Evolutionary conservation across 495 filamentous ascomycete species (phyloP), one percentile per base, ranked within the genome.

Genomic region (Penicillium flavigenum): DNA sequence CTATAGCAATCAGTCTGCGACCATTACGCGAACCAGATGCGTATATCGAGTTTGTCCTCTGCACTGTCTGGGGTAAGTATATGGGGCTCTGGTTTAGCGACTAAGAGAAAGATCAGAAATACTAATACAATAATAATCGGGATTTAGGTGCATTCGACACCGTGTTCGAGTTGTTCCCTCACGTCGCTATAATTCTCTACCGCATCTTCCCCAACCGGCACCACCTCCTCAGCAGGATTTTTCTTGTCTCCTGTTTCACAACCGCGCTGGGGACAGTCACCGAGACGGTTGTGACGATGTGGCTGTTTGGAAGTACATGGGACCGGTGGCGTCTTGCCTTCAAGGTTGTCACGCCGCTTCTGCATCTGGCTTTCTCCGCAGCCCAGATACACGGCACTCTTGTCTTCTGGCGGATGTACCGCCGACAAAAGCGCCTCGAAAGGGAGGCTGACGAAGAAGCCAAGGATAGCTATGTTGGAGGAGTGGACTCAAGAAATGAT

Each of bases 221-320:
- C 59, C 54, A 52, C 0, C 78, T 80, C 54, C 75, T 80, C 50
- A 61, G 59, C n/a, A 68, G 67, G 2, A 53, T 81, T 42, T 80
- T 81, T 56, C 49, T 66, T 8, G 32, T 69, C 2, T 74, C 76
- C 5, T 71, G 61, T 42, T 51, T 77, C 43, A 71, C 72, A 4
- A 81, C 77, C 4, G 65, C 78, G 3, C 60, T 57, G 1, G 77
- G 76, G 1, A 81, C 78, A 5, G 44, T 67, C 2, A 64, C 62
- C 34, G 79, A 81, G 60, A 80, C 78, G 0, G 60, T 78, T 6
- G 68, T 81, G 38, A 72, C 75, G 0, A 79, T 81, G 75, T 79
- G 68, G 45, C 63, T 81, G 0, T 80, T 81, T 63, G 78, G 77
- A 1, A 71, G 60, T 54, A 57, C 79, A 8, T 81, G 79, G 79